Conservation (phyloP, 1,139 yeast genomes). For the Starmera stellimalicola region DNA sequence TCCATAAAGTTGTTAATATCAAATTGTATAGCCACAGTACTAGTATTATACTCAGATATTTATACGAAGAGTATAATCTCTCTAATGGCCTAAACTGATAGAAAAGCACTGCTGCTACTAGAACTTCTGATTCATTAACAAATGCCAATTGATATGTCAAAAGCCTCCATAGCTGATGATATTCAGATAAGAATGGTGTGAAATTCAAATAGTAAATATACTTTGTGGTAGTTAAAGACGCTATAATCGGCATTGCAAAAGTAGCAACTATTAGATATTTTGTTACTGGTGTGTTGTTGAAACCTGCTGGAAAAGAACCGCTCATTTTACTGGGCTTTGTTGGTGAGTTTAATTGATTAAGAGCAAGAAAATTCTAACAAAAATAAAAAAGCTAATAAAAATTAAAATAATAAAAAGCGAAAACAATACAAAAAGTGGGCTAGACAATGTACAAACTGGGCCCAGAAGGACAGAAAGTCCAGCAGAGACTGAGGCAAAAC, state of each 20-base stretch:
- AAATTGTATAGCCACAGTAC: conserved; percentile 24
- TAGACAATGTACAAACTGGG: conserved; percentile 24
- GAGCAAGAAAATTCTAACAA: background rate
- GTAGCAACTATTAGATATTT: conserved; percentile 32
- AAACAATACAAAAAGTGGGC: background rate
- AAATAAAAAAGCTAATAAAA: background rate
- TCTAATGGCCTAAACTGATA: conserved; percentile 58
- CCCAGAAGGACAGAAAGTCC: conserved; percentile 23
- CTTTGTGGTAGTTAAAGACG: conserved; percentile 49
- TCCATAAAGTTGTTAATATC: conserved; percentile 23
- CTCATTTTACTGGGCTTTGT: conserved; percentile 8
- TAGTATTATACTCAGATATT: conserved; percentile 31
- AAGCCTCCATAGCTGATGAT: conserved; percentile 64
- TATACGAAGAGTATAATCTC: conserved; percentile 53
- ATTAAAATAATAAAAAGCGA: background rate
- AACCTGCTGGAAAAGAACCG: conserved; percentile 42
- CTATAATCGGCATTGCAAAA: conserved; percentile 37
- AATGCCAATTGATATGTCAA: conserved; percentile 46
- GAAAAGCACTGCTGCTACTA: conserved; percentile 40
- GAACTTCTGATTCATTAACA: conserved; percentile 57
- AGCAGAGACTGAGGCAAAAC: conserved; percentile 11
- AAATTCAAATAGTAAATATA: conserved; percentile 43
- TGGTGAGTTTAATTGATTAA: background rate
- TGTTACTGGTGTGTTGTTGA: conserved; percentile 51
- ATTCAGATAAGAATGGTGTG: conserved; percentile 50